phyloP scores from a whole-genome alignment of 768 basidiomycete genomes.

The Psilocybe subaeruginosa region DNA sequence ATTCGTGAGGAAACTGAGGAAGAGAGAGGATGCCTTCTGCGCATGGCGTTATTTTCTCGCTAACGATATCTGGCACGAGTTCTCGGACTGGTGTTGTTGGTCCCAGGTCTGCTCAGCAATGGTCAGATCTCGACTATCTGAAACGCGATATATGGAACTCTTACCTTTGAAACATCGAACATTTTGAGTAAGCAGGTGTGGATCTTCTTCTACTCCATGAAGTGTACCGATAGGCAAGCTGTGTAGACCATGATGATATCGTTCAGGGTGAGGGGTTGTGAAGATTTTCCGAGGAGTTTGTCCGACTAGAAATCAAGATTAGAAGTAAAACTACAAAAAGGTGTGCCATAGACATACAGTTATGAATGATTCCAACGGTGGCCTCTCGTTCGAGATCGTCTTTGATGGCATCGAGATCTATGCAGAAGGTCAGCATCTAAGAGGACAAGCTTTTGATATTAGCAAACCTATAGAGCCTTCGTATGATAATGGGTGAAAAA shows the following conservation, averaged over 20 bases:
- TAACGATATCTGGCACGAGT: conserved; percentile 60
- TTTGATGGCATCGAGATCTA: conserved; percentile 84
- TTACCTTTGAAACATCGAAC: conserved; percentile 60
- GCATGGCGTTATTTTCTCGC: conserved; percentile 62
- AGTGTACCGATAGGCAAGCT: conserved; percentile 71
- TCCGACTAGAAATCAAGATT: conserved; percentile 57
- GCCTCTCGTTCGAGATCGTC: conserved; percentile 90
- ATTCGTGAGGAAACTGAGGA: conserved; percentile 69
- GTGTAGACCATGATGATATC: conserved; percentile 71
- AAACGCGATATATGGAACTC: background rate
- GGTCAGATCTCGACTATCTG: background rate
- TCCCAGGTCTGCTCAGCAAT: conserved; percentile 48
- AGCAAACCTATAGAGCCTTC: conserved; percentile 80
- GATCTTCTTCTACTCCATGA: conserved; percentile 86
- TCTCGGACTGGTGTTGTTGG: conserved; percentile 44
- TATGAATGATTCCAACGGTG: conserved; percentile 95
- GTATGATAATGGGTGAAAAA: conserved; percentile 92
- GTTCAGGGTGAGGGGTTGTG: conserved; percentile 69
- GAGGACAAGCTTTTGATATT: background rate
- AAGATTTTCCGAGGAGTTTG: conserved; percentile 93
- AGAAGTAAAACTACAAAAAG: background rate
- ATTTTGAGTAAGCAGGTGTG: conserved; percentile 65
- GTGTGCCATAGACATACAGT: conserved; percentile 55
- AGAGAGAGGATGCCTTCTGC: conserved; percentile 57
- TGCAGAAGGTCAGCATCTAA: background rate